Percentiles rank a stretch among this genome's conserved stretches.
phyloP scores from a whole-genome alignment of 805 yeast genomes.

The Nakazawaea siamensis region DNA sequence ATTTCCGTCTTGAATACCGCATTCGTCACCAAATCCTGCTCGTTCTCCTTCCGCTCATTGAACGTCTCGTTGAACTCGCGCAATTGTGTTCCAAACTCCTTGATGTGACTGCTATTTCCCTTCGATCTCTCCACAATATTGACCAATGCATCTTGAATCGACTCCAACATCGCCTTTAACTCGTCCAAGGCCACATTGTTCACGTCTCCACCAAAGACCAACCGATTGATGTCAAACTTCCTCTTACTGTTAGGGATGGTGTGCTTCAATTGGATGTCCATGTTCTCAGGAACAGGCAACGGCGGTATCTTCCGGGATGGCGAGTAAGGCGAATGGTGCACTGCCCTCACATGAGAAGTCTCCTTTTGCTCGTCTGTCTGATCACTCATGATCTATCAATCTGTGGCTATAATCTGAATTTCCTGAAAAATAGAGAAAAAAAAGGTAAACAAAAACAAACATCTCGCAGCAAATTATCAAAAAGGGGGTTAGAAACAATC shows the following conservation, averaged over 20 bases:
- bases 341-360: too few species aligned
- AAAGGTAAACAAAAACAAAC: too few species aligned
- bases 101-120: constrained; percentile 7
- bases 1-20: neutral
- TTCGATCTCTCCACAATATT: constrained; percentile 10
- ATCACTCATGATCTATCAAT: too few species aligned
- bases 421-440: too few species aligned
- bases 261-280: constrained; percentile 9
- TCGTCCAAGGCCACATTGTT: constrained; percentile 7
- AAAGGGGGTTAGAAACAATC: neutral
- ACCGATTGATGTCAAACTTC: constrained; percentile 10
- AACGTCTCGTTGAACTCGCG: constrained; percentile 9
- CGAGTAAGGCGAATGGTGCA: constrained; percentile 8
- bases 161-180: constrained; percentile 10
- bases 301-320: constrained; percentile 10
- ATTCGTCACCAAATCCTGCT: constrained; percentile 8
- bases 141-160: constrained; percentile 8
- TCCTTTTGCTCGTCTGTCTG: too few species aligned
- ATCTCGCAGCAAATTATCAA: neutral
- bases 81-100: constrained; percentile 7
- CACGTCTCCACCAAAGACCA: constrained; percentile 3
- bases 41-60: constrained; percentile 6
- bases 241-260: constrained; percentile 10
- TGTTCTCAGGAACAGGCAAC: constrained; percentile 9
- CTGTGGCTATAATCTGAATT: too few species aligned